Evolutionary conservation across 2,329 filamentous ascomycete genomes (phyloP).

Genomic region (Penicillium sp.): DNA sequence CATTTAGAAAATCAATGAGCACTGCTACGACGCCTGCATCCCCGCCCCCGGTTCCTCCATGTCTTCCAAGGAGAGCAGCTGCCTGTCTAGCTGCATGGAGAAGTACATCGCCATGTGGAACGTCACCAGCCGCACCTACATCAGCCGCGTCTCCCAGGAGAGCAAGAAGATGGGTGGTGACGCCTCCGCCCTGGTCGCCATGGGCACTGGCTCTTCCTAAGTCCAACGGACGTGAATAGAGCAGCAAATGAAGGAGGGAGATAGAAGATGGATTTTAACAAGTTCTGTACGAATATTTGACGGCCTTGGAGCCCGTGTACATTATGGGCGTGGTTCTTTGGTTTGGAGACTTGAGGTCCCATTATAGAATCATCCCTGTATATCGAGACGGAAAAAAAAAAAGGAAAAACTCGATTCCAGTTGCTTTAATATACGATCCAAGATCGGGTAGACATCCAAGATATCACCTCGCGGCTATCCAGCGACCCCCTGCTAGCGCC

Average conservation of each 20-base stretch:
- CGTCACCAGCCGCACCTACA: slow-evolving; percentile 66
- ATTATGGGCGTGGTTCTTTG: slow-evolving; percentile 21
- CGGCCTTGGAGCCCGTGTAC: slow-evolving; percentile 24
- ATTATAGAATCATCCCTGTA: slow-evolving; percentile 13
- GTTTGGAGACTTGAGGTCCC: slow-evolving; percentile 10
- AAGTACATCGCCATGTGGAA: slow-evolving; percentile 85
- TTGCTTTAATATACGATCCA: slow-evolving; percentile 22
- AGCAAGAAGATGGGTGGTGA: slow-evolving; percentile 49
- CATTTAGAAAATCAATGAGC: slow-evolving; percentile 71
- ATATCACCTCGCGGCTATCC: slow-evolving; percentile 19
- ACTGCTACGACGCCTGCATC: slow-evolving; percentile 77
- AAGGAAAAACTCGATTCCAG: slow-evolving; percentile 20
- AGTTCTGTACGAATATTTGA: slow-evolving; percentile 24
- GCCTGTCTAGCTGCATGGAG: slow-evolving; percentile 75
- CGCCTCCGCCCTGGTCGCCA: slow-evolving; percentile 15
- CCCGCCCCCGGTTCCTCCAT: slow-evolving; percentile 65
- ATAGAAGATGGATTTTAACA: neutral
- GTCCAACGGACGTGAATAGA: neutral
- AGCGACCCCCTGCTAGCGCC: slow-evolving; percentile 10
- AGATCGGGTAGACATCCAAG: slow-evolving; percentile 11
- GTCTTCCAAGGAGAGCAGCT: slow-evolving; percentile 66
- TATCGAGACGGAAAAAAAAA: slow-evolving; percentile 16
- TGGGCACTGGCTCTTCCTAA: slow-evolving; percentile 12
- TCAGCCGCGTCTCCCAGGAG: slow-evolving; percentile 57
- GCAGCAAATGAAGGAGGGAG: neutral